Base-by-base conservation (phyloP, 2,329 filamentous ascomycete species). In the Simplicillium sp. region DNA sequence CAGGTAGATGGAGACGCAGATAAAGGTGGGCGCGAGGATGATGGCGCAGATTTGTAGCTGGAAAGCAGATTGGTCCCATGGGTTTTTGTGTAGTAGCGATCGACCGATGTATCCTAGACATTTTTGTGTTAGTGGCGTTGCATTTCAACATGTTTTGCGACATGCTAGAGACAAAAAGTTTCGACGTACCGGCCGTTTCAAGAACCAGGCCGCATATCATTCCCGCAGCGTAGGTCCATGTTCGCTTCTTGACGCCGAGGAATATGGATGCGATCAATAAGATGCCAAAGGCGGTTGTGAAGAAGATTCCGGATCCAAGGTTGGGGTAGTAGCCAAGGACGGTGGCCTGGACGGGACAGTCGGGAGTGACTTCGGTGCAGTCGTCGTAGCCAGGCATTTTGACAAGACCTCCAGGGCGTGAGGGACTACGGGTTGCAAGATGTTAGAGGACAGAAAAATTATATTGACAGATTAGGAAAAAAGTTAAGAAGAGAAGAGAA, bases 1-100 rank as follows among this genome's bases (percentile, higher is more conserved):
- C 18, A 82, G 69, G 61, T 82, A 82, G 56, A 82, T 72, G 52
- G 67, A 70, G 47, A 77, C 74, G 58, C 75, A 77, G 57, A 80
- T 64, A 44, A 82, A 67, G 25, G 77, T 75, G 3, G 73, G 73
- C n/a, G 64, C 71, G 38, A 77, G 65, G 57, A 77, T 73, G 59
- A 78, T 74, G 57, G 67, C 64, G 58, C 68, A 69, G 55, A 80
- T 77, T 46, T 80, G 74, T 36, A 73, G 68, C 55, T 78, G 59
- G 59, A 80, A 80, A 44, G 69, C 67, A 40, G 59, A 46, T 12
- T 63, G 51, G 56, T 73, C 60, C 69, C 72, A 82, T 3, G 75
- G 74, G 57, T 76, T 75, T 35, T 57, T 36, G 51, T 69, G 57
- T 34, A 80, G 64, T 16, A 69, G 59, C 34, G 70, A 59, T 39